phyloP scores from a whole-genome alignment of 176 grass and related monocot species.

The Melocanna baccifera region DNA sequence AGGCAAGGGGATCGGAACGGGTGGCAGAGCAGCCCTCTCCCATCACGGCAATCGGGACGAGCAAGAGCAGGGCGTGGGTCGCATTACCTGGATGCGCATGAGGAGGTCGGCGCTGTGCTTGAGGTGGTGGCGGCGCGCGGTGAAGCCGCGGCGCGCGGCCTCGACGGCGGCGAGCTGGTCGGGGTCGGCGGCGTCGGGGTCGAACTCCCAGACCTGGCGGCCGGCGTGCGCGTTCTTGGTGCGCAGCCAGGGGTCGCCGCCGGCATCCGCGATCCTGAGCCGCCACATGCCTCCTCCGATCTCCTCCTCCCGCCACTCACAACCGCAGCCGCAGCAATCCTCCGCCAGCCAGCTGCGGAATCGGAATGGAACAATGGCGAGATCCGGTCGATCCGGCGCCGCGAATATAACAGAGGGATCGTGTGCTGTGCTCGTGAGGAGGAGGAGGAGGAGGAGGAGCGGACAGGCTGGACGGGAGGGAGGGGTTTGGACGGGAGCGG shows the following conservation, averaged over 20 bases:
- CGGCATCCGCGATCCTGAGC: slow-evolving; percentile 41
- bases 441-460: too few species aligned
- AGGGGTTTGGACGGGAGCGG: too few species aligned
- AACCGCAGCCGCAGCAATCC: too few species aligned
- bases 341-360: too few species aligned
- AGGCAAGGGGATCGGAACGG: not conserved
- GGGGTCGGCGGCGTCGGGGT: slow-evolving; percentile 29
- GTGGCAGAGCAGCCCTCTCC: too few species aligned
- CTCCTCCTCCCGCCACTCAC: too few species aligned
- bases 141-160: slow-evolving; percentile 36
- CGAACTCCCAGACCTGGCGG: slow-evolving; percentile 60
- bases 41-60: not conserved
- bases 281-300: slow-evolving; percentile 32
- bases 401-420: too few species aligned
- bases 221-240: slow-evolving; percentile 46
- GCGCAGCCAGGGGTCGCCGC: slow-evolving; percentile 45
- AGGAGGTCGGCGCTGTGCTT: slow-evolving; percentile 72
- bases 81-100: slow-evolving; percentile 75
- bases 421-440: too few species aligned
- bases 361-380: not conserved
- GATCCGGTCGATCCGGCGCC: not conserved
- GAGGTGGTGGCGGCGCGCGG: not conserved
- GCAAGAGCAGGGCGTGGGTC: not conserved
- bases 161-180: slow-evolving; percentile 45
- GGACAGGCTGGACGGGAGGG: too few species aligned